Percentiles rank a stretch among this genome's conserved stretches.
Evolutionary conservation across 306 rosid species (phyloP).

Genomic region (Prunus persica): DNA sequence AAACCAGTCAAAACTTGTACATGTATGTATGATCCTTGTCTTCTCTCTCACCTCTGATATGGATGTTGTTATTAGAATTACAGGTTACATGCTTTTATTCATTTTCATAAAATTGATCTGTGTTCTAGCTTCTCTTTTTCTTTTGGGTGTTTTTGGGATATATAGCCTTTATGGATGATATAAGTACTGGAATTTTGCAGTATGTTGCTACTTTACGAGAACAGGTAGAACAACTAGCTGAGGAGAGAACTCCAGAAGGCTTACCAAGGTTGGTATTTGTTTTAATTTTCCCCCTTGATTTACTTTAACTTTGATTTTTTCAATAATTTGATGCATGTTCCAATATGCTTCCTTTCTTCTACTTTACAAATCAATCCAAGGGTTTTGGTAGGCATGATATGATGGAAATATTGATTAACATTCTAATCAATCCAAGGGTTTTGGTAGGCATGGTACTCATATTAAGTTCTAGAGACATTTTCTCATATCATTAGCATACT

Average conservation of each 20-base stretch:
- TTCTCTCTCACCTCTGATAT: not conserved
- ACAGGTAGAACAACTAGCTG: constrained; percentile 76
- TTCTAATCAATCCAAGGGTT: not conserved
- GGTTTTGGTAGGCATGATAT: not conserved
- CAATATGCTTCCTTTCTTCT: not conserved
- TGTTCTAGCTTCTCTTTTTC: not conserved
- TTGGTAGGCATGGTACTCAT: too few relatives aligned
- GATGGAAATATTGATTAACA: not conserved
- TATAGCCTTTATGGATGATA: constrained; percentile 11
- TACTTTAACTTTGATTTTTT: not conserved
- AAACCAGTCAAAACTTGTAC: constrained; percentile 79
- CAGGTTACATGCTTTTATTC: not conserved
- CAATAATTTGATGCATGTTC: not conserved
- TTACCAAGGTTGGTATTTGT: constrained; percentile 55
- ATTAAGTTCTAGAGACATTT: not conserved
- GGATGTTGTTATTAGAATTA: not conserved
- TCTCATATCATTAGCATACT: not conserved
- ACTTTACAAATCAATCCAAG: not conserved
- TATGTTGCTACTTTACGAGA: constrained; percentile 86
- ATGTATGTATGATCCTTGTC: constrained; percentile 42
- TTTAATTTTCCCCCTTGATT: constrained; percentile 2
- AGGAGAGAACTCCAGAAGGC: constrained; percentile 77
- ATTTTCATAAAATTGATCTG: not conserved
- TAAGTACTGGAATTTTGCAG: constrained; percentile 38
- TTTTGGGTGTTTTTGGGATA: not conserved